Base-by-base conservation (phyloP, 2,329 filamentous ascomycete species). In the Exserohilum turcica region DNA sequence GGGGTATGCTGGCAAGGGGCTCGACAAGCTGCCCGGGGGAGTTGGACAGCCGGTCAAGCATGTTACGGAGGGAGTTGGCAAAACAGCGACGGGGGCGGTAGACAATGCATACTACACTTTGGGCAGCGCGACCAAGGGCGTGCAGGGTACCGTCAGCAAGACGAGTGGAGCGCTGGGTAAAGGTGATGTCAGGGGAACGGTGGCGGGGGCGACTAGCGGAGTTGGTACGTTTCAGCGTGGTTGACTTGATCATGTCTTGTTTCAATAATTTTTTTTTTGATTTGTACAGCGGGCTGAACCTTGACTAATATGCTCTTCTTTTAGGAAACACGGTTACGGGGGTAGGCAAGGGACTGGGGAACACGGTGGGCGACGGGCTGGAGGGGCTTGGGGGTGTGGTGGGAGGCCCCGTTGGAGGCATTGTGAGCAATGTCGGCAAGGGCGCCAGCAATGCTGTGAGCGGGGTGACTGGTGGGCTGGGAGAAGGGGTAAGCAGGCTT, bases 401-500 rank as follows among this genome's bases (percentile, higher is more conserved):
- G 8, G 73, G 73, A 2, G 73, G 73, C 0, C 74, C 76, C 2
- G 67, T 75, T 3, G 77, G 77, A 3, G 73, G 73, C 36, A 67
- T 77, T 9, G 74, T 79, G 12, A 70, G 72, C 31, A 76, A 76
- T 15, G 72, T 78, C 2, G 76, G 75, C 2, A 78, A 77, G 46
- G 71, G 77, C 2, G 72, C 75, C 4, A 72, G 72, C 3, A 72
- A 77, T 53, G 75, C 76, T 6, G 75, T 78, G 2, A 64, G 66
- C 5, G 75, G 76, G 2, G 68, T 77, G 19, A 76, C 75, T 2
- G 67, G 73, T 3, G 78, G 78, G 3, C 43, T 79, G 2, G 78
- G 77, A 4, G 75, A 77, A n/a, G 77, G 77, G 1, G 75, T 80
- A 5, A 74, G 73, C 2, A 78, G 78, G 57, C 46, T 80, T 1